Conservation (phyloP, 768 basidiomycete species). For the Russula dissimulans region DNA sequence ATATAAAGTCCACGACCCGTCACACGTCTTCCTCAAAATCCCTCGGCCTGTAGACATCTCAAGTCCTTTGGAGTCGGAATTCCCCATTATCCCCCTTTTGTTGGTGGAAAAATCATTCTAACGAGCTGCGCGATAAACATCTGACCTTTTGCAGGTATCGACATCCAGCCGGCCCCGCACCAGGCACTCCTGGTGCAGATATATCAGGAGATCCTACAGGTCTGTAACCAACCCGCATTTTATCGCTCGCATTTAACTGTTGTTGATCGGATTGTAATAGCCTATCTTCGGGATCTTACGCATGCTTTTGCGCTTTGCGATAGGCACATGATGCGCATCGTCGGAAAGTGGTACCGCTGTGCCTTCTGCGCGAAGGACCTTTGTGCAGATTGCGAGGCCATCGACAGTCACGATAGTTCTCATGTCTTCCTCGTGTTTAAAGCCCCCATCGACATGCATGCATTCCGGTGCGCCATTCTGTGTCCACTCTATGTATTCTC, state of each 20-base stretch:
- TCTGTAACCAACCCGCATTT: slow-evolving; percentile 22
- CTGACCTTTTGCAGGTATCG: slow-evolving; percentile 42
- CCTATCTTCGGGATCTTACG: slow-evolving; percentile 49
- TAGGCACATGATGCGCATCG: slow-evolving; percentile 70
- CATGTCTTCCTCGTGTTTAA: slow-evolving; percentile 90
- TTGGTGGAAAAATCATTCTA: slow-evolving; percentile 27
- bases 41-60: slow-evolving; percentile 57
- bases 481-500: slow-evolving; percentile 1
- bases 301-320: slow-evolving; percentile 76
- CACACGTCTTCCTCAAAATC: slow-evolving; percentile 84
- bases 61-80: slow-evolving; percentile 41
- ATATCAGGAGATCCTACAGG: slow-evolving; percentile 47
- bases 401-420: slow-evolving; percentile 73
- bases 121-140: neutral
- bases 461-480: slow-evolving; percentile 46
- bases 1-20: slow-evolving; percentile 71
- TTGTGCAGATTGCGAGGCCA: slow-evolving; percentile 72
- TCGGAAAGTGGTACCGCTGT: slow-evolving; percentile 88
- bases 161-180: slow-evolving; percentile 46
- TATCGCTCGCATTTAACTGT: neutral
- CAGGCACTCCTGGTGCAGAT: slow-evolving; percentile 25
- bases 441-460: slow-evolving; percentile 68
- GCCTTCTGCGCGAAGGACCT: slow-evolving; percentile 81
- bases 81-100: slow-evolving; percentile 64
- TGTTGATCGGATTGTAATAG: slow-evolving; percentile 28